phyloP scores from a whole-genome alignment of 2,329 filamentous ascomycete genomes.

The Fusarium palustre region DNA sequence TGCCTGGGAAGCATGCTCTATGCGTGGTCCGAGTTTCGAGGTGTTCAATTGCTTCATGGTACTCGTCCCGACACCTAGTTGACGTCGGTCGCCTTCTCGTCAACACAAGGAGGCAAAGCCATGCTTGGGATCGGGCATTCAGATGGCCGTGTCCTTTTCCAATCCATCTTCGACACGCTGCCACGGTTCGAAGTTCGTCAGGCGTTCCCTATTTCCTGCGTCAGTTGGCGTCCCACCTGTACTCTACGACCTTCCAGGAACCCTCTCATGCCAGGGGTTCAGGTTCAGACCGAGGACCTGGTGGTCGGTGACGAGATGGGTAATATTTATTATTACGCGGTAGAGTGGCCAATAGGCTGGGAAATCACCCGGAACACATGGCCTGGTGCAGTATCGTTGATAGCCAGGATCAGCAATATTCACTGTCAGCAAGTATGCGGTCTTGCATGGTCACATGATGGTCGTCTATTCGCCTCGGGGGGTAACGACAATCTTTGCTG shows the following conservation, averaged over 20 bases:
- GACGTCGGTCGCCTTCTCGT: conserved; percentile 92
- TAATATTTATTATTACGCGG: conserved; percentile 85
- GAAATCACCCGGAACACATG: conserved; percentile 75
- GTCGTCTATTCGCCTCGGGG: conserved; percentile 83
- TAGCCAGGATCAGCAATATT: conserved; percentile 76
- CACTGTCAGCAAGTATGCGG: conserved; percentile 94
- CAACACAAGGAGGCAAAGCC: conserved; percentile 75
- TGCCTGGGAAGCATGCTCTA: conserved; percentile 84
- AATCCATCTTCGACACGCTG: conserved; percentile 77
- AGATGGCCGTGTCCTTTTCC: conserved; percentile 79
- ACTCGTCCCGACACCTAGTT: conserved; percentile 62
- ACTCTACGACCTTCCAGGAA: conserved; percentile 65
- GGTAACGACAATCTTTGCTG: conserved; percentile 93
- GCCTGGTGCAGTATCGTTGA: conserved; percentile 80
- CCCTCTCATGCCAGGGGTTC: conserved; percentile 58
- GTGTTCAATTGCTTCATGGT: conserved; percentile 65
- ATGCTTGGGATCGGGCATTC: conserved; percentile 89
- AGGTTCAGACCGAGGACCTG: conserved; percentile 81
- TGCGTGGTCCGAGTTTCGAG: conserved; percentile 83
- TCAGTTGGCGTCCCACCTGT: conserved; percentile 80
- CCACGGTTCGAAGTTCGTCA: conserved; percentile 82
- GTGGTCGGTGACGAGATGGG: conserved; percentile 87
- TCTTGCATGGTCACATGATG: conserved; percentile 85
- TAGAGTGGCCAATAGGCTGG: conserved; percentile 82
- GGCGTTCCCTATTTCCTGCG: conserved; percentile 77